phyloP scores from a whole-genome alignment of 2,329 filamentous ascomycete genomes.

The Calonectria fujianensis region DNA sequence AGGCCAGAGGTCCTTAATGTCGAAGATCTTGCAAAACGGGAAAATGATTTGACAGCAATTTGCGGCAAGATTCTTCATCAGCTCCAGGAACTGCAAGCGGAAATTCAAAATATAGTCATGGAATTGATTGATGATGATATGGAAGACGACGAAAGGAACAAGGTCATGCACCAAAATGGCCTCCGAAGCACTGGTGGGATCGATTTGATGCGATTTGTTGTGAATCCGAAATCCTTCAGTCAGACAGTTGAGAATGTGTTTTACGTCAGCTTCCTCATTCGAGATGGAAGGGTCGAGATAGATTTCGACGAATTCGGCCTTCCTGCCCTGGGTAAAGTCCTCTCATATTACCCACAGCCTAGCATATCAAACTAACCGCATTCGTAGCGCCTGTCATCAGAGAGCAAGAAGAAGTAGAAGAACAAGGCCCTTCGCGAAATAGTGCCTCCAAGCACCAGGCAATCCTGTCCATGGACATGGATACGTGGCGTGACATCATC shows the following conservation, averaged over 20 bases:
- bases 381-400: conserved; percentile 60
- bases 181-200: conserved; percentile 82
- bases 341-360: neutral
- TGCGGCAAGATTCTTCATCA: conserved; percentile 84
- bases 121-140: conserved; percentile 67
- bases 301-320: conserved; percentile 82
- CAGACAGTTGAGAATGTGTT: conserved; percentile 98
- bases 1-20: conserved; percentile 86
- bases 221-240: conserved; percentile 93
- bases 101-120: conserved; percentile 68
- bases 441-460: conserved; percentile 85
- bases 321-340: conserved; percentile 84
- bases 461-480: conserved; percentile 90
- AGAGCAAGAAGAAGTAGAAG: conserved; percentile 68
- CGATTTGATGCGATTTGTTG: conserved; percentile 88
- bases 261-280: conserved; percentile 94
- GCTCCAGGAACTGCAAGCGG: conserved; percentile 70
- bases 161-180: conserved; percentile 78
- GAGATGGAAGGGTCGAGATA: conserved; percentile 88
- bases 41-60: conserved; percentile 85
- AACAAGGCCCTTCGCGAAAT: conserved; percentile 67
- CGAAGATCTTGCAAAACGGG: conserved; percentile 84
- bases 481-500: conserved; percentile 87
- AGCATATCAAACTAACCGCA: conserved; percentile 43
- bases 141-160: conserved; percentile 66